Evolutionary conservation across 768 basidiomycete species (phyloP), one percentile per base, ranked within the genome.

Genomic region (Harrya chromipes): DNA sequence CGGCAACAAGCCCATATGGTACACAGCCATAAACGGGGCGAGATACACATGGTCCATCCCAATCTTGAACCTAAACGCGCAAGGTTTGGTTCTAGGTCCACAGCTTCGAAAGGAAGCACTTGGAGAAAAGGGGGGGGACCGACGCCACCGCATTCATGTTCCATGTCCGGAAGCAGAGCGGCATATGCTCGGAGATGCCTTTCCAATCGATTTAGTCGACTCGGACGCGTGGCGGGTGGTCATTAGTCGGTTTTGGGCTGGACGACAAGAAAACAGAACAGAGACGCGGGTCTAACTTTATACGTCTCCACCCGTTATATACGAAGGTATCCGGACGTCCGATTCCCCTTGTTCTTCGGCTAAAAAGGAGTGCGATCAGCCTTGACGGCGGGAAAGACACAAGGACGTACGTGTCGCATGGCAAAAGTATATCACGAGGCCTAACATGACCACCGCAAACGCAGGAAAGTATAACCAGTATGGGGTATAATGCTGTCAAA

Each of bases 381-480:
- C n/a, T 17, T 1, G 24, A 17, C 3, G 4, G 14, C 9, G 14
- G 11, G 2, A 14, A 33, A 33, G 21, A 17, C 10, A 35, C 14
- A 38, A n/a, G 34, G 31, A 77, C 90, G 52, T 71, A 91, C 89
- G 90, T 36, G 84, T 83, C 4, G 84, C 80, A 60, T 79, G 72
- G 89, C 90, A 94, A 72, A 93, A 93, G 70, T 94, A 94, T 19
- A 83, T 77, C 58, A 93, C 72, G 2, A 94, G 77, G 2, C 90
- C 91, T 17, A 68, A 40, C 40, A 93, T 72, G 53, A 91, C 81
- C 34, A 90, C 73, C 0, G 66, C 77, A 60, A 87, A 94, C 1
- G 91, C 79, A 49, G 84, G 71, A 70, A 94, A 94, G 74, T 94
- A 93, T 8, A 94, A 73, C 90, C 90, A 94, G 70, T 82, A 93